phyloP scores from a whole-genome alignment of 2,329 filamentous ascomycete genomes.

The Teratosphaeria gauchensis region DNA sequence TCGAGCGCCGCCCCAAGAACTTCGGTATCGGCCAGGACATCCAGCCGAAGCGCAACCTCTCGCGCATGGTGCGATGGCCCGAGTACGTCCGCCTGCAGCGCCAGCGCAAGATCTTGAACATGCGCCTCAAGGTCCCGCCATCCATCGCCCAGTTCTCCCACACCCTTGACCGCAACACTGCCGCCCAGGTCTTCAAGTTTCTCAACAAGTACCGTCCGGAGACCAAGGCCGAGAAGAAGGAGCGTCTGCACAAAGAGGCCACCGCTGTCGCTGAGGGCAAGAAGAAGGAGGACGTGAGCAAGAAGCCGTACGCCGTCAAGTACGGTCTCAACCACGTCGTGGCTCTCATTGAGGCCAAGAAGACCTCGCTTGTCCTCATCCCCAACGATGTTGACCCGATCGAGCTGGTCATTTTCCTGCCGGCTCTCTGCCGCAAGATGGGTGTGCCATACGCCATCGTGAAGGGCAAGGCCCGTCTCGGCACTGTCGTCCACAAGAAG shows the following conservation, averaged over 20 bases:
- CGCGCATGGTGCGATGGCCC: slow-evolving; percentile 99
- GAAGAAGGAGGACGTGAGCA: slow-evolving; percentile 99
- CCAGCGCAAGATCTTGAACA: slow-evolving; percentile 89
- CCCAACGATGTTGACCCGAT: slow-evolving; percentile 99
- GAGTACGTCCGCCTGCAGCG: slow-evolving; percentile 98
- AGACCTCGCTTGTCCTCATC: slow-evolving; percentile 95
- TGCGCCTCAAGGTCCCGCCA: slow-evolving; percentile 97
- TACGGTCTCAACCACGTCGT: slow-evolving; percentile 99
- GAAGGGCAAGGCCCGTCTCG: slow-evolving; percentile 99
- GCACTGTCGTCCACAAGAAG: slow-evolving; percentile 99
- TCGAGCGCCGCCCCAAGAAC: slow-evolving; percentile 97
- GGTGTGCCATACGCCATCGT: slow-evolving; percentile 98
- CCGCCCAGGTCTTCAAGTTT: slow-evolving; percentile 95
- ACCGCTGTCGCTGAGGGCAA: slow-evolving; percentile 96
- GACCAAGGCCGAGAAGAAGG: slow-evolving; percentile 99
- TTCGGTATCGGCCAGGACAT: slow-evolving; percentile 98
- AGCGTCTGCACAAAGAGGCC: slow-evolving; percentile 95
- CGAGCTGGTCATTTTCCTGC: slow-evolving; percentile 98
- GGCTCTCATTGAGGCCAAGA: slow-evolving; percentile 98
- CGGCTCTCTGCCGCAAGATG: slow-evolving; percentile 99
- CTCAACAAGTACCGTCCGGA: slow-evolving; percentile 99
- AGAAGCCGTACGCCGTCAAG: slow-evolving; percentile 99
- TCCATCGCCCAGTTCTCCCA: slow-evolving; percentile 96
- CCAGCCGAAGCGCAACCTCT: slow-evolving; percentile 90
- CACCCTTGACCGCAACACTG: slow-evolving; percentile 92